Percentiles rank a stretch among this genome's conserved stretches.
Evolutionary conservation across 2,329 filamentous ascomycete genomes (phyloP).

Genomic region (Ophiostoma populinum): DNA sequence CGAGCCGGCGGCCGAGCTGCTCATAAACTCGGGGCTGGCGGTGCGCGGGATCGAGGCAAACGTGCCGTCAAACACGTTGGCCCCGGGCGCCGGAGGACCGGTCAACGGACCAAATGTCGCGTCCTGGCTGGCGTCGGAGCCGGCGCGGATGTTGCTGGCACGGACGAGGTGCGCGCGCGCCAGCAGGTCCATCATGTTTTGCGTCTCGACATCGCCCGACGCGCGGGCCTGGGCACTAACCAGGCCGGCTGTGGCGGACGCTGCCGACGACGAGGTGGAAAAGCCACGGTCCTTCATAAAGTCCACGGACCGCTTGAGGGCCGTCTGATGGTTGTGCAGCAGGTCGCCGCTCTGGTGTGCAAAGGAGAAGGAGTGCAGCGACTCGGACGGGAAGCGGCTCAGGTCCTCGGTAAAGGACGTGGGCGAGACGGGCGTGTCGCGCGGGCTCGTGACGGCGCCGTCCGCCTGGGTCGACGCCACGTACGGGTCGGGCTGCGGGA

Average conservation of each 20-base stretch:
- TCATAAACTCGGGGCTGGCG: constrained; percentile 30
- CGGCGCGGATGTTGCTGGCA: constrained; percentile 40
- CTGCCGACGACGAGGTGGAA: constrained; percentile 24
- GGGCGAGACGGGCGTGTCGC: constrained; percentile 35
- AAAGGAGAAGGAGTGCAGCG: constrained; percentile 95
- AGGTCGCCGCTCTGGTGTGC: constrained; percentile 88
- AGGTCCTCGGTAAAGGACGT: constrained; percentile 78
- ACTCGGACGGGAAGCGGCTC: constrained; percentile 83
- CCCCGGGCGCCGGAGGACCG: constrained; percentile 43
- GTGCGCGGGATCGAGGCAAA: constrained; percentile 40
- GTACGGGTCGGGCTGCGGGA: constrained; percentile 32
- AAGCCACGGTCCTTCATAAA: constrained; percentile 91
- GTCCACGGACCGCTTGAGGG: constrained; percentile 83
- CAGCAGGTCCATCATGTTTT: constrained; percentile 79
- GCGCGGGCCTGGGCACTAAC: constrained; percentile 69
- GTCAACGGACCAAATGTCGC: constrained; percentile 46
- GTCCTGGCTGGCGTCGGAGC: constrained; percentile 18
- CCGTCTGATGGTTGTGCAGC: constrained; percentile 79
- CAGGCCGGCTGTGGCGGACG: constrained; percentile 44
- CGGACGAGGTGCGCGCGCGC: constrained; percentile 66
- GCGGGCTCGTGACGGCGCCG: constrained; percentile 30
- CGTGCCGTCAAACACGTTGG: constrained; percentile 71
- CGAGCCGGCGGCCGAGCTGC: neutral
- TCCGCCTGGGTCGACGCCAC: constrained; percentile 18
- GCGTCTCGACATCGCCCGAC: constrained; percentile 68